A percentile compares a stretch with the other conserved stretches of the same genome.
phyloP scores from a whole-genome alignment of 2,329 filamentous ascomycete genomes.

The Zalaria sp. region DNA sequence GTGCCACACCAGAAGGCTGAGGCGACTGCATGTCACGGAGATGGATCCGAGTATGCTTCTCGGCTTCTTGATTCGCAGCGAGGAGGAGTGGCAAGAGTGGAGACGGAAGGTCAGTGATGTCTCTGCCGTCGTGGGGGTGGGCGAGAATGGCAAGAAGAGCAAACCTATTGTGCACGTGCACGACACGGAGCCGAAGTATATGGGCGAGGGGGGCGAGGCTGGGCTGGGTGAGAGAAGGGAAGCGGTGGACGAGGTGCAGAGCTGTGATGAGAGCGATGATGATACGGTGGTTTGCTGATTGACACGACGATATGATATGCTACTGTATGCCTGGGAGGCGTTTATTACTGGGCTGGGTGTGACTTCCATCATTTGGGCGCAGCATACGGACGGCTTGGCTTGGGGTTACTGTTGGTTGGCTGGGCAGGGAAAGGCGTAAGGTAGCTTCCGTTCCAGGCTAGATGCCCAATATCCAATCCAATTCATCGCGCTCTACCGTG shows the following conservation, averaged over 20 bases:
- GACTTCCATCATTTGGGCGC: too few species aligned
- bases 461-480: too few species aligned
- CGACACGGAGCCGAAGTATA: slow-evolving; percentile 45
- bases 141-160: slow-evolving; percentile 37
- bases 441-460: too few species aligned
- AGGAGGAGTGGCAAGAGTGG: slow-evolving; percentile 77
- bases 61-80: slow-evolving; percentile 72
- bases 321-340: too few species aligned
- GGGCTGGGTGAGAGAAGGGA: slow-evolving; percentile 44
- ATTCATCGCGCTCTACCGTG: too few species aligned
- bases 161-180: slow-evolving; percentile 80
- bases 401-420: too few species aligned
- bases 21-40: slow-evolving; percentile 70
- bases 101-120: slow-evolving; percentile 33
- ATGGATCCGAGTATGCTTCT: slow-evolving; percentile 99
- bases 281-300: slow-evolving; percentile 7
- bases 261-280: slow-evolving; percentile 54
- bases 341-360: too few species aligned
- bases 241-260: slow-evolving; percentile 82
- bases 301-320: background rate
- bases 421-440: too few species aligned
- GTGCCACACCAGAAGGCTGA: slow-evolving; percentile 76
- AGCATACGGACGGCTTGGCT: too few species aligned
- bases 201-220: slow-evolving; percentile 23
- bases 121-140: slow-evolving; percentile 7